Evolutionary conservation across 164 flowering plant genomes (phyloP).

Genomic region (Akebia trifoliata): DNA sequence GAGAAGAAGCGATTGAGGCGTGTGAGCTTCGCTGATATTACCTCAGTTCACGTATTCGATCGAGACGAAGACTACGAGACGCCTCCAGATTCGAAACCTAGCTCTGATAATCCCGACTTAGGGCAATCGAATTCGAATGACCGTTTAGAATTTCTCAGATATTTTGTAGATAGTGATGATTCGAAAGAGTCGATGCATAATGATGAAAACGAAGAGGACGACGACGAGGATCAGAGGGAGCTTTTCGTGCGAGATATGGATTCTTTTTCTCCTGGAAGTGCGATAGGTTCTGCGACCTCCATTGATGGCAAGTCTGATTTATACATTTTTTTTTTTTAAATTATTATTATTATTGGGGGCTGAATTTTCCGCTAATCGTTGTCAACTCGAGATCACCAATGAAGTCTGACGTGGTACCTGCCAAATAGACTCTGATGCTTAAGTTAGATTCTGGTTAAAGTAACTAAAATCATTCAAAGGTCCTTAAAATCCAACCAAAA

Average conservation of each 20-base stretch:
- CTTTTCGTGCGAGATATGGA: conserved; percentile 47
- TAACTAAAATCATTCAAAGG: too few relatives aligned
- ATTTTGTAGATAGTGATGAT: conserved; percentile 28
- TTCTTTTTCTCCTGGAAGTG: conserved; percentile 48
- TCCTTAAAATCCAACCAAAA: too few relatives aligned
- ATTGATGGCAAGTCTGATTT: conserved; percentile 46
- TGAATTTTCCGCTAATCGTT: too few relatives aligned
- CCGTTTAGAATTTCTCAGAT: conserved; percentile 23
- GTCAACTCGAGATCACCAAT: too few relatives aligned
- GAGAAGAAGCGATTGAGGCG: conserved; percentile 63
- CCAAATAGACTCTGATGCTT: too few relatives aligned
- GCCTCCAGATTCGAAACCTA: conserved; percentile 32
- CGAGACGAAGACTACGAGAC: conserved; percentile 78
- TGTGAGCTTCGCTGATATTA: conserved; percentile 93
- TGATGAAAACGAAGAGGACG: conserved; percentile 28
- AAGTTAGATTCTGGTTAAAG: too few relatives aligned
- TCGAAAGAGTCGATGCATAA: conserved; percentile 24
- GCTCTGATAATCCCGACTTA: conserved; percentile 5
- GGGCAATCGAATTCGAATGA: conserved; percentile 5
- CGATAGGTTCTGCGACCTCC: conserved; percentile 57
- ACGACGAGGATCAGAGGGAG: conserved; percentile 27
- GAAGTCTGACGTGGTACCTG: too few relatives aligned
- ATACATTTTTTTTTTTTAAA: neutral
- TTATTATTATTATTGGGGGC: neutral
- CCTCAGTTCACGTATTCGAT: conserved; percentile 77